phyloP scores from a whole-genome alignment of 148 eudicot genomes.

The Heliamphora exappendiculata region DNA sequence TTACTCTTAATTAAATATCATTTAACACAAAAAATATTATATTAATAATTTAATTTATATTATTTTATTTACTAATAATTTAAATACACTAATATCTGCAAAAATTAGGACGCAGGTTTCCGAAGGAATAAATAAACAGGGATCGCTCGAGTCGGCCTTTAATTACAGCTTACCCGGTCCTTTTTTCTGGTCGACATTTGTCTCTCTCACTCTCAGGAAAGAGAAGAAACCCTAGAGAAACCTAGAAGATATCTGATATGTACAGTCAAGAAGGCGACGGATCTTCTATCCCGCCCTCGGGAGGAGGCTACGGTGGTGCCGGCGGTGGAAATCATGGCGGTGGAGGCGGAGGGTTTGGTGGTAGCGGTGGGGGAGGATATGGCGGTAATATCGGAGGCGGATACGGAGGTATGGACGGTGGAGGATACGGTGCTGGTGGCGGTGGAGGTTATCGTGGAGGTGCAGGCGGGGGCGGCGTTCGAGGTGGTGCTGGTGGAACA shows the following conservation, averaged over 20 bases:
- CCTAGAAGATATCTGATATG: slow-evolving; percentile 44
- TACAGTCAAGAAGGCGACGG: slow-evolving; percentile 64
- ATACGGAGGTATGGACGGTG: slow-evolving; percentile 17
- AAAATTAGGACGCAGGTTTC: too few species aligned
- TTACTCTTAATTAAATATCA: too few species aligned
- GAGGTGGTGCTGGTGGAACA: slow-evolving; percentile 18
- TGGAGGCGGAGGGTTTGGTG: slow-evolving; percentile 18
- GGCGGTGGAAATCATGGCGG: slow-evolving; percentile 11
- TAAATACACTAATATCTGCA: too few species aligned
- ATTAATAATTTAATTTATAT: too few species aligned
- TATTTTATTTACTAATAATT: too few species aligned
- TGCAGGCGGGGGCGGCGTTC: slow-evolving; percentile 15
- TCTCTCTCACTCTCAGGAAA: background rate
- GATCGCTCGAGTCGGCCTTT: too few species aligned
- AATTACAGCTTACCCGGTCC: too few species aligned
- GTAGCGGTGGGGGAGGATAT: slow-evolving; percentile 24
- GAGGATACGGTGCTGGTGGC: slow-evolving; percentile 8
- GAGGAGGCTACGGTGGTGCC: slow-evolving; percentile 27
- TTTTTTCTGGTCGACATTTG: background rate
- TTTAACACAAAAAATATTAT: too few species aligned
- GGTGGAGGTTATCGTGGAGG: slow-evolving; percentile 1
- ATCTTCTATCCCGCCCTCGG: slow-evolving; percentile 42
- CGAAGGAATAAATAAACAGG: too few species aligned
- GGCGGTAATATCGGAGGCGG: slow-evolving; percentile 30
- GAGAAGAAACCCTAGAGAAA: slow-evolving; percentile 18